Percentiles rank a stretch among this genome's conserved stretches.
These are phyloP conservation scores for Suillus spraguei DNA, from an alignment of 768 basidiomycete species.

Conservation along the genomic window DNA sequence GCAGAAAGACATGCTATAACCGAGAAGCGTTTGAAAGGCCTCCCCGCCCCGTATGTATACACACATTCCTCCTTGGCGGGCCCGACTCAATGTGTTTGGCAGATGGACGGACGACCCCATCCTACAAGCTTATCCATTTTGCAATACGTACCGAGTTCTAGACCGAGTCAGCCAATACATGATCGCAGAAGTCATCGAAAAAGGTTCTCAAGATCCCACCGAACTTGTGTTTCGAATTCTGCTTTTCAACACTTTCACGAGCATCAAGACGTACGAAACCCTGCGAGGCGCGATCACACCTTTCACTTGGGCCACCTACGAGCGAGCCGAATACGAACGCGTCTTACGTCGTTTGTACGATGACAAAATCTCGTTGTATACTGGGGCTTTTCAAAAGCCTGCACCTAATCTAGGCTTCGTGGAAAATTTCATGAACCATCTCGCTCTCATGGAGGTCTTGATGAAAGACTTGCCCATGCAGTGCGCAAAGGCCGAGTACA, in stretches of 20 bases:
- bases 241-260: conserved; percentile 74
- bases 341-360: conserved; percentile 49
- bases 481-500: conserved; percentile 50
- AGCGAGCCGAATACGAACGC: conserved; percentile 50
- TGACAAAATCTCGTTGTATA: conserved; percentile 55
- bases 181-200: conserved; percentile 67
- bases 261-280: conserved; percentile 70
- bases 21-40: conserved; percentile 51
- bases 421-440: conserved; percentile 57
- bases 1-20: conserved; percentile 61
- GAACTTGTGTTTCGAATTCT: conserved; percentile 74
- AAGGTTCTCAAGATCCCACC: conserved; percentile 57
- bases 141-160: conserved; percentile 74
- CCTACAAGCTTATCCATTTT: conserved; percentile 59
- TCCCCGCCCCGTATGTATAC: conserved; percentile 53
- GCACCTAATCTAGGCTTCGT: conserved; percentile 57
- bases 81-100: conserved; percentile 9
- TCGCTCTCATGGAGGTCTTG: conserved; percentile 57
- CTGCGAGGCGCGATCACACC: conserved; percentile 54
- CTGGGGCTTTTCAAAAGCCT: conserved; percentile 71
- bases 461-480: conserved; percentile 60
- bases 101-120: conserved; percentile 74
- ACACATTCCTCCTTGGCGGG: not conserved
- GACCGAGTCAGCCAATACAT: conserved; percentile 74
- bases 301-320: conserved; percentile 62